A percentile compares a stretch with the other conserved stretches of the same genome.
These are phyloP conservation scores for Papiliotrema fonsecae DNA, from an alignment of 1,284 basidiomycete species.

Conservation along the genomic window DNA sequence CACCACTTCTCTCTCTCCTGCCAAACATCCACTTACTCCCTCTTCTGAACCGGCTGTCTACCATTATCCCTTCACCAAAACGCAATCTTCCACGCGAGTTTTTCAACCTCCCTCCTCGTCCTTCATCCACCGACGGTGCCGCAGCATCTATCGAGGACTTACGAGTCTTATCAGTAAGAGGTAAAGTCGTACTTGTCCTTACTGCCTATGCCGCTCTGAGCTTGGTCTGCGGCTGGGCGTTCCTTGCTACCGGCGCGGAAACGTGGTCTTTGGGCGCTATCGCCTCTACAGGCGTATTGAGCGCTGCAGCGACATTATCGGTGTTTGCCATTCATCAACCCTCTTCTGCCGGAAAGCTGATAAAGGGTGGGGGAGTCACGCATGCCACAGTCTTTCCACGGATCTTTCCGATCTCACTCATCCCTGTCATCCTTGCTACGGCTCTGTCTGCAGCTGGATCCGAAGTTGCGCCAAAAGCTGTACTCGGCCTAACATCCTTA, in stretches of 20 bases:
- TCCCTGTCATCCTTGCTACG: not conserved
- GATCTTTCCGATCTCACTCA: slow-evolving; percentile 14
- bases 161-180: slow-evolving; percentile 10
- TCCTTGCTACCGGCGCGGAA: slow-evolving; percentile 1
- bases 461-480: not conserved
- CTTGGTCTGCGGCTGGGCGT: slow-evolving; percentile 16
- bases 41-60: slow-evolving; percentile 12
- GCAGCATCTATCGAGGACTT: not conserved
- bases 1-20: slow-evolving; percentile 17
- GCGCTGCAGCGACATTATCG: slow-evolving; percentile 1
- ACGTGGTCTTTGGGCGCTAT: slow-evolving; percentile 2
- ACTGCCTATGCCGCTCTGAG: slow-evolving; percentile 2
- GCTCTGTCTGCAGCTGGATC: not conserved
- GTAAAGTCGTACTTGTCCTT: slow-evolving; percentile 14
- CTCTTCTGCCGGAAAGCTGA: not conserved
- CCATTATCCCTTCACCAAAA: slow-evolving; percentile 24
- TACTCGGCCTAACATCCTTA: slow-evolving; percentile 7
- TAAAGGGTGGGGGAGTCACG: slow-evolving; percentile 22
- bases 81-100: slow-evolving; percentile 36
- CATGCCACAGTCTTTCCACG: slow-evolving; percentile 24
- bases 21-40: slow-evolving; percentile 14
- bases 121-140: slow-evolving; percentile 8
- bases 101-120: slow-evolving; percentile 37
- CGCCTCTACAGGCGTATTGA: slow-evolving; percentile 3
- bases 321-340: slow-evolving; percentile 4